Evolutionary conservation across 768 basidiomycete genomes (phyloP), one percentile per base, ranked within the genome.

Genomic region (Mycena belliarum): DNA sequence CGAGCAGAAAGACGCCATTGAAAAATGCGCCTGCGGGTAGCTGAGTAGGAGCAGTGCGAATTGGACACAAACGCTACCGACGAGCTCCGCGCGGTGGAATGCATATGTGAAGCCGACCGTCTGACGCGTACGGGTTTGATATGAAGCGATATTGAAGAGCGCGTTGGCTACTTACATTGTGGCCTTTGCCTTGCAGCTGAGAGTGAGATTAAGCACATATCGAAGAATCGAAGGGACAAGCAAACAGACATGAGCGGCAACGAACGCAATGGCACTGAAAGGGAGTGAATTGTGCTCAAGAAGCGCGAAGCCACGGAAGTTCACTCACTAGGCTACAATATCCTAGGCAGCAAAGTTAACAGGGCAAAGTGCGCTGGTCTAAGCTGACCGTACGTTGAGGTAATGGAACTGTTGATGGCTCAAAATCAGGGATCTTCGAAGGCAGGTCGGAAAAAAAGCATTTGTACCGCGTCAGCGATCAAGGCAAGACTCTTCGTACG

Each of bases 11-110:
- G 15, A 80, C 79, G 26, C 79, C 80, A 62, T 82, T 81, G 70
- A 82, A 82, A 64, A 82, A 82, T 16, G 78, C 78, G 42, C 82
- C 81, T 81, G 55, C 37, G 60, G 45, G 44, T 48, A n/a, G 52
- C n/a, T 35, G 14, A 48, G 47, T 48, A 47, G 4, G 21, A 32
- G 38, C n/a, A 23, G 42, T n/a, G 21, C 3, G 40, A 49, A 61
- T 42, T 40, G 60, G 61, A 72, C 55, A 72, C 55, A 15, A 3
- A 10, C 9, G 33, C 49, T 70, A 82, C 81, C 81, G 59, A 84
- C 77, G 55, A 82, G 75, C 63, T 84, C 82, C 49, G 80, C 81
- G 44, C 82, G 79, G 65, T 81, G 79, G 61, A 82, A 82, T 6
- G 82, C 82, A 60, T 78, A 84, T 8, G 82, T 84, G 63, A 80